Evolutionary conservation across 495 filamentous ascomycete genomes (phyloP), one percentile per base, ranked within the genome.

Genomic region (Amorphotheca resinae): DNA sequence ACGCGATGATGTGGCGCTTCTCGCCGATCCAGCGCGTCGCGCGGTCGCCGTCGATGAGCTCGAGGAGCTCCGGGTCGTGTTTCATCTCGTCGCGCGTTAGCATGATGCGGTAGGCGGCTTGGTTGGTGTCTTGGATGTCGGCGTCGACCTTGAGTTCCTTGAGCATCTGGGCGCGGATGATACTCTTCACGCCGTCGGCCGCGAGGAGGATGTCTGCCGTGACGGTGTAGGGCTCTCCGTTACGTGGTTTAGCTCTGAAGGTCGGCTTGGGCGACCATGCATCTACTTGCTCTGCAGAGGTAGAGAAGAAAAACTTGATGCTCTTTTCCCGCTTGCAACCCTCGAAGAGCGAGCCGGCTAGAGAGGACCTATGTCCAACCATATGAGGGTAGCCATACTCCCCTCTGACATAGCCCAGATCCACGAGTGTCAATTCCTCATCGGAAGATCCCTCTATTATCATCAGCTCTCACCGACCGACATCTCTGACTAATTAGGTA

Each of bases 21-120:
- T 75, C 73, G 33, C 84, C 82, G 43, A 88, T 82, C 82, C 82
- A 89, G 26, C 83, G 74, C 6, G 76, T 79, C 14, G 81, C 81
- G n/a, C 61, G 66, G 47, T 79, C 75, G 46, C 65, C 63, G 47
- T 82, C 72, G 12, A 28, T 62, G 4, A 88, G 69, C 21, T 62
- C 72, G 21, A 80, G 61, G 12, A 87, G 70, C 49, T 82, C 78
- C 0, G 76, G 69, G 57, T 86, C 78, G 17, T 44, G 17, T 11
- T 66, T 62, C 70, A 85, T 76, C 51, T 84, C 68, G 26, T 71
- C 65, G 9, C 78, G 74, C 37, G 66, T 69, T 46, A 88, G 73
- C 77, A 87, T 81, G 64, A 89, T 86, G 11, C 83, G 74, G 68
- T 86, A 89, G 15, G 81, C 83, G 12, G 82, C 82, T 55, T 87